These are phyloP conservation scores for Mycena kentingensis DNA, from an alignment of 768 basidiomycete genomes.

Conservation along the genomic window DNA sequence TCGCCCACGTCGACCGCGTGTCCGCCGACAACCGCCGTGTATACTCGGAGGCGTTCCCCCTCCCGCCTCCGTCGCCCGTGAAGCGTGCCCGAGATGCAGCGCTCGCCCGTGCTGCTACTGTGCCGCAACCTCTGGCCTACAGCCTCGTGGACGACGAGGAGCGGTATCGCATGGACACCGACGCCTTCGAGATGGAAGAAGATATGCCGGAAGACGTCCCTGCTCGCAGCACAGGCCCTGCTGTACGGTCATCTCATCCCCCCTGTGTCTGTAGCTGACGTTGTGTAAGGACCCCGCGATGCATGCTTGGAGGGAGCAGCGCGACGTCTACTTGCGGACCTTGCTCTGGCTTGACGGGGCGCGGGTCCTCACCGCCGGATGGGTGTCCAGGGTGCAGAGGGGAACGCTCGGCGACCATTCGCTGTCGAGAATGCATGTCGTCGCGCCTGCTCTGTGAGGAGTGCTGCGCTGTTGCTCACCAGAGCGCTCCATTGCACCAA, in stretches of 20 bases:
- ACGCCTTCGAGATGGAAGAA: too few species aligned
- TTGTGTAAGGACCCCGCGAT: too few species aligned
- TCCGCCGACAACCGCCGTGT: not conserved
- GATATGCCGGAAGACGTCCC: too few species aligned
- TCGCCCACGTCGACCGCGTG: not conserved
- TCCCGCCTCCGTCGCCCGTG: slow-evolving; percentile 5
- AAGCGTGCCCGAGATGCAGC: not conserved
- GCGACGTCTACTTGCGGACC: too few species aligned
- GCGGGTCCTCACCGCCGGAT: not conserved
- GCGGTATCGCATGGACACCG: too few species aligned
- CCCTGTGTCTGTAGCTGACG: too few species aligned
- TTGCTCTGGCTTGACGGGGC: not conserved
- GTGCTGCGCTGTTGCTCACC: slow-evolving; percentile 12
- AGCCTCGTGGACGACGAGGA: too few species aligned
- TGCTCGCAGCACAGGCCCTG: too few species aligned
- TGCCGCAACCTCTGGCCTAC: not conserved
- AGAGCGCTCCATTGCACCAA: slow-evolving; percentile 7
- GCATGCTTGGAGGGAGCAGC: too few species aligned
- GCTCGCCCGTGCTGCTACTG: not conserved
- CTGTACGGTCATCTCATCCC: too few species aligned
- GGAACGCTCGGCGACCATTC: not conserved
- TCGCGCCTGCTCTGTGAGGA: slow-evolving; percentile 5
- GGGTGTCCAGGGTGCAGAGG: not conserved
- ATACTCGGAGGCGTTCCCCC: not conserved
- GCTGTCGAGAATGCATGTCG: slow-evolving; percentile 15